Percentiles rank a stretch among this genome's conserved stretches.
These are phyloP conservation scores for Rhizopus arrhizus DNA, from an alignment of 371 early-diverging fungal genomes.

Conservation along the genomic window DNA sequence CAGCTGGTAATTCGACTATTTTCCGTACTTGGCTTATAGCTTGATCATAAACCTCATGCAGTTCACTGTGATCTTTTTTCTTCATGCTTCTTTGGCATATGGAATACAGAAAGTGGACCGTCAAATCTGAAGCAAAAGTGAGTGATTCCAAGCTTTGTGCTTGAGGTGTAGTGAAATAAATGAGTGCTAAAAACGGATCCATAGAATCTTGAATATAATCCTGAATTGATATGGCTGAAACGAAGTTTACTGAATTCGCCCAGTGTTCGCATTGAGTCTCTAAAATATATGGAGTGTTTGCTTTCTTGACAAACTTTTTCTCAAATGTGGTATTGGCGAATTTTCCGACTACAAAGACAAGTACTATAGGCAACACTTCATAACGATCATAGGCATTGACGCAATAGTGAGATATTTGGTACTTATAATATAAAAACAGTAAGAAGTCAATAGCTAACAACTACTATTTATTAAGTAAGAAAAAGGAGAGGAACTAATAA, in stretches of 20 bases:
- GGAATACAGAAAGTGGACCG: constrained; percentile 16
- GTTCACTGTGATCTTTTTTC: constrained; percentile 14
- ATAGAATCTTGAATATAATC: constrained; percentile 14
- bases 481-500: no score
- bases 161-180: constrained; percentile 16
- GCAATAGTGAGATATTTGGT: no score
- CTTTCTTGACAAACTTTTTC: constrained; percentile 16
- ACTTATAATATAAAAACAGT: no score
- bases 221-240: constrained; percentile 20
- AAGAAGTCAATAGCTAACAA: no score
- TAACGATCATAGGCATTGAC: constrained; percentile 13
- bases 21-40: constrained; percentile 18
- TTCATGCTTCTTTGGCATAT: constrained; percentile 13
- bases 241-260: constrained; percentile 15
- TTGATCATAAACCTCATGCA: constrained; percentile 13
- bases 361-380: constrained; percentile 22
- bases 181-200: constrained; percentile 15
- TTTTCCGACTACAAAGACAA: constrained; percentile 21
- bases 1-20: constrained; percentile 18
- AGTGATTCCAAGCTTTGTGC: constrained; percentile 17
- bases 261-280: constrained; percentile 16
- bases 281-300: constrained; percentile 16
- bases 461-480: no score
- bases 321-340: constrained; percentile 21
- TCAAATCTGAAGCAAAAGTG: constrained; percentile 10